These are phyloP conservation scores for Bruguiera sexangula DNA, from an alignment of 345 rosid species.

Conservation along the genomic window DNA sequence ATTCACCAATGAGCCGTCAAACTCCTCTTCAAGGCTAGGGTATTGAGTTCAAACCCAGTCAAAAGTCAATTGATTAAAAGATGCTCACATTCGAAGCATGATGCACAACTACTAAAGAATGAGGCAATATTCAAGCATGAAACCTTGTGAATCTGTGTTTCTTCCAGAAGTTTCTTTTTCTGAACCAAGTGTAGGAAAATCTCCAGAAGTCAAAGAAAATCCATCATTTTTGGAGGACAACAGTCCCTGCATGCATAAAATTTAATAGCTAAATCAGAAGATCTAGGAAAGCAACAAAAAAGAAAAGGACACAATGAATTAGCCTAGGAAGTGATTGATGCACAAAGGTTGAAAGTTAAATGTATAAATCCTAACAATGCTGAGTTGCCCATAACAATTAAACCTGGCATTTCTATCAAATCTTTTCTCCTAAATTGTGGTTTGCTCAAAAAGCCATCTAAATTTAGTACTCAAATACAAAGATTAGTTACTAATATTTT, in stretches of 20 bases:
- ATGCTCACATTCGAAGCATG: constrained; percentile 12
- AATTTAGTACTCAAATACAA: too few species aligned
- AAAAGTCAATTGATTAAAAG: not conserved
- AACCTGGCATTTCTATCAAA: too few species aligned
- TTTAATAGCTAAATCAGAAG: constrained; percentile 8
- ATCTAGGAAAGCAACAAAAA: not conserved
- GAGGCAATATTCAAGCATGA: constrained; percentile 10
- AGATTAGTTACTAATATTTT: too few species aligned
- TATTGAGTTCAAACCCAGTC: too few species aligned
- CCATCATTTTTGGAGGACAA: constrained; percentile 60
- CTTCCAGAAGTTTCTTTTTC: constrained; percentile 62
- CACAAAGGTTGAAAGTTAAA: not conserved
- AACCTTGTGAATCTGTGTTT: constrained; percentile 64
- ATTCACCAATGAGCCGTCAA: too few species aligned
- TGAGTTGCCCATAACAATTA: too few species aligned
- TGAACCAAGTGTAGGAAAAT: constrained; percentile 94
- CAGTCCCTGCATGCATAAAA: constrained; percentile 56
- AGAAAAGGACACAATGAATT: not conserved
- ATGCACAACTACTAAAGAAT: constrained; percentile 5
- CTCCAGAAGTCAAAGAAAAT: constrained; percentile 85
- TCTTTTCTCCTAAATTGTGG: too few species aligned
- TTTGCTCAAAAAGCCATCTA: too few species aligned
- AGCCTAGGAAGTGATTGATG: not conserved
- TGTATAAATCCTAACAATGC: not conserved
- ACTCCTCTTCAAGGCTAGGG: too few species aligned